Evolutionary conservation across 1,139 yeast species (phyloP), one percentile per base, ranked within the genome.

Genomic region (Candida sp.): DNA sequence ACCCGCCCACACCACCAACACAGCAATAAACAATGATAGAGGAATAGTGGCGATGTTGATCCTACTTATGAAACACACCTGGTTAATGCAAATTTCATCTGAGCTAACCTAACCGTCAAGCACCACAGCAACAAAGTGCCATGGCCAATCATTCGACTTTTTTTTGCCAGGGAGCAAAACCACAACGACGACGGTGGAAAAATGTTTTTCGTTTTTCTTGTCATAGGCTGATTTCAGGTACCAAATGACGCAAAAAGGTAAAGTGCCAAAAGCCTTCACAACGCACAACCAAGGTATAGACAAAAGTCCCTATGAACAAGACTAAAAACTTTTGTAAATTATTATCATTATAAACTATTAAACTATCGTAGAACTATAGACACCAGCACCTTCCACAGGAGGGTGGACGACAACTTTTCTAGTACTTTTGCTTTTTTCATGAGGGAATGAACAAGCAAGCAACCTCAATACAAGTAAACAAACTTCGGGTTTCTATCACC

Each of bases 401-500:
- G 31, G 31, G 8, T 6, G 31, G 31, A 28, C 31, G 31, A 8
- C 7, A 28, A 7, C 9, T 28, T 28, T 22, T n/a, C 22, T 34
- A n/a, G 12, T 17, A 12, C 7, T 34, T 34, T 34, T 34, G 12
- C 8, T 34, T 4, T 4, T 34, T 34, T 22, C 38, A 34, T 12
- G 17, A 17, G 23, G 38, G 38, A 34, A 34, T 34, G 25, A 34
- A 34, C 38, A 34, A n/a, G 22, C n/a, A n/a, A 12, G 25, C 23
- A 4, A 22, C 32, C 32, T 25, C 60, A 73, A 57, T 75, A 75
- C 52, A 68, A 64, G 58, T 77, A 77, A 40, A 56, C 66, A 56
- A 86, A 87, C 37, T 73, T 71, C 2, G 96, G 96, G 59, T 81
- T 81, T 57, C 79, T 68, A 65, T 90, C 96, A 55, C 96, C 93